Evolutionary conservation across 371 early-diverging fungal species (phyloP), one percentile per base, ranked within the genome.

Genomic region (Haplosporangium sp.): DNA sequence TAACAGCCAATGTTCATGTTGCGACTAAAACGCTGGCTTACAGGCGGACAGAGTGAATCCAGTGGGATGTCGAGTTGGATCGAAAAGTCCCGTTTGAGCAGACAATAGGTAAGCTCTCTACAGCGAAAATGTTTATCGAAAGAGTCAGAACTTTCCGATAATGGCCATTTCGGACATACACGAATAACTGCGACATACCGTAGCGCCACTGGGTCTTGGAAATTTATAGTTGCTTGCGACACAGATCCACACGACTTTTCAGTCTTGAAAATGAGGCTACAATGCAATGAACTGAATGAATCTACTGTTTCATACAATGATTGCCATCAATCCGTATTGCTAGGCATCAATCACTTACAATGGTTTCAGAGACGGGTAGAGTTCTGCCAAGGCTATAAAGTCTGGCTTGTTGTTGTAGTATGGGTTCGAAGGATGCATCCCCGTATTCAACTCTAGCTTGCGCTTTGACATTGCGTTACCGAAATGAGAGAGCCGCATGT

Each of bases 391-490:
- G 0, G 61, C 48, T 10, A 54, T 42, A 72, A 77, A 77, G 58
- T 77, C 59, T 1, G 79, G 79, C 5, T 64, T 61, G 43, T 64
- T 77, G 48, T 67, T 62, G 55, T n/a, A 58, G 62, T 77, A 77
- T 2, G 79, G 79, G 40, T 77, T 77, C 40, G 62, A 55, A 13
- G 69, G 79, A 58, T 77, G 79, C 79, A 77, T 77, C 36, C 71
- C 70, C 3, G 43, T 12, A 14, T 56, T 41, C 1, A 54, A 40
- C 18, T 53, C 59, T 12, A 46, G 59, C 47, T 70, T 76, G 20
- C 76, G 76, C 55, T 76, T 76, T n/a, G 76, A 11, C 76, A 76
- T 76, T 58, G 46, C 23, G 20, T 3, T 29, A 18, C 21, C 20
- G 53, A 43, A 16, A 48, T 11, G 21, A 8, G 45, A 20, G 43